phyloP scores from a whole-genome alignment of 2,329 filamentous ascomycete species.

The Pestalotiopsis sp. region DNA sequence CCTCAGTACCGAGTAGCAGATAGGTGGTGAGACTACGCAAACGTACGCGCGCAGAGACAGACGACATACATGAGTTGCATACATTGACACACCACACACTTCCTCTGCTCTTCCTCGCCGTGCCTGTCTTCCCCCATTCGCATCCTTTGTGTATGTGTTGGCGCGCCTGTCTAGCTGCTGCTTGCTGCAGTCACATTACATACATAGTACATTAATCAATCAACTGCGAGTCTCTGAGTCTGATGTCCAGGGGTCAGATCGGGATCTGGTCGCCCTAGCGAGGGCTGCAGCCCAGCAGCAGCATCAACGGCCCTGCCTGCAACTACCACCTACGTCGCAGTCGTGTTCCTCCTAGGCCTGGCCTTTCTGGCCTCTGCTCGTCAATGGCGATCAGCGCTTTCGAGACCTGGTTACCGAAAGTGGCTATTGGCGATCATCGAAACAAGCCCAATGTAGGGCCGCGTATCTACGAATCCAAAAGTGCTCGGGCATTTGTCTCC shows the following conservation, averaged over 20 bases:
- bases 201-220: not conserved
- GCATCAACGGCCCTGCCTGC: not conserved
- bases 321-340: not conserved
- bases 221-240: not conserved
- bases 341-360: not conserved
- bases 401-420: slow-evolving; percentile 12
- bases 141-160: not conserved
- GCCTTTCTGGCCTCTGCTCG: not conserved
- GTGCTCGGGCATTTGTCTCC: not conserved
- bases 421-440: slow-evolving; percentile 7
- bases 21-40: not conserved
- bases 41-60: not conserved
- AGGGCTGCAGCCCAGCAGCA: slow-evolving; percentile 8
- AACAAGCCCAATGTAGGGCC: slow-evolving; percentile 6
- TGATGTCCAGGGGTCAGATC: slow-evolving; percentile 10
- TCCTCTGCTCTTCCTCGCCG: not conserved
- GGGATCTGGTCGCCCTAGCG: slow-evolving; percentile 6
- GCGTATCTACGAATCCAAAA: not conserved
- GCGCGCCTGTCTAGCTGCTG: not conserved
- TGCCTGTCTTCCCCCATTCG: not conserved
- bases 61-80: not conserved
- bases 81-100: not conserved
- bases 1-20: not conserved
- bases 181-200: not conserved
- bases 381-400: not conserved